Evolutionary conservation across 139 green algal genomes (phyloP), one percentile per base, ranked within the genome.

Genomic region (Haematococcus sp.): DNA sequence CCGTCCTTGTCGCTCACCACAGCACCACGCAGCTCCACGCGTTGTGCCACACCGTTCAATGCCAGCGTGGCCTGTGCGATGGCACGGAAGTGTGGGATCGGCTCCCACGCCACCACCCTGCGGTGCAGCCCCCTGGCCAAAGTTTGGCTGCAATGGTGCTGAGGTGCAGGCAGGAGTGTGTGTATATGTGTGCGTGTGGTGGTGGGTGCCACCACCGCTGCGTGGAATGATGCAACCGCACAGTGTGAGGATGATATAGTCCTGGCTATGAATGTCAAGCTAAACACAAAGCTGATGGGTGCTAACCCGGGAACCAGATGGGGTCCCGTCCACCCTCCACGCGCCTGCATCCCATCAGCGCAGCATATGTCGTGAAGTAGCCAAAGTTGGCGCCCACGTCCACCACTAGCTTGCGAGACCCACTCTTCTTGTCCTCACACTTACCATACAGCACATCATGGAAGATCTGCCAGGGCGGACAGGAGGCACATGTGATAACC

Each of bases 381-480:
- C 91, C 91, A 82, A 96, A 93, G 70, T 93, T 93, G 25, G 73
- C 85, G 1, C 91, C 91, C 16, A 95, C 84, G 55, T 96, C 91
- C 27, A 93, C 19, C 32, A 95, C 85, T 32, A 96, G 66, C 3
- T 32, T 27, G 2, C 70, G 49, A 16, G 17, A 30, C 40, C 34
- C 75, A 2, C 23, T 4, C 1, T 54, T 32, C 30, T 23, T 17
- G 58, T 49, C 32, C 5, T 54, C 43, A 61, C 88, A 92, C 7
- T 73, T 69, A 3, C 63, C 75, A n/a, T 69, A 51, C 44, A 91
- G 76, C 3, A 81, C 33, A 1, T 79, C 35, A 15, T 77, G 72
- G 31, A 78, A 83, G 3, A 83, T 70, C 40, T 87, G 78, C n/a
- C n/a, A n/a, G n/a, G n/a, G n/a, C n/a, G n/a, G n/a, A n/a, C n/a